phyloP scores from a whole-genome alignment of 2,329 filamentous ascomycete genomes.

The Daldinia sp. region DNA sequence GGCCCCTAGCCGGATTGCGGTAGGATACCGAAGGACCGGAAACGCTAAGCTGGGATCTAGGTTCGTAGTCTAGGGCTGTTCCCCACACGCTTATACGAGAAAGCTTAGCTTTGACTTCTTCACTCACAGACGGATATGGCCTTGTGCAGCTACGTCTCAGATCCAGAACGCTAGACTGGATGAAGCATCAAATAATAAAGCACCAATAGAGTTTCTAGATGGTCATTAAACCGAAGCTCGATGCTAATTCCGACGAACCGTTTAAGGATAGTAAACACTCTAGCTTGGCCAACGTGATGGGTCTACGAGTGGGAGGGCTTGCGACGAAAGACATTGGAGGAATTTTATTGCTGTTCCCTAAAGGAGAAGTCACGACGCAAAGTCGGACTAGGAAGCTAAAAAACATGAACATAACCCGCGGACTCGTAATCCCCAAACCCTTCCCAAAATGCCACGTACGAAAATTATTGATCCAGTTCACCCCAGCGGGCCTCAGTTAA shows the following conservation, averaged over 20 bases:
- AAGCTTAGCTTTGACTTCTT: neutral
- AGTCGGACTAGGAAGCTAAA: neutral
- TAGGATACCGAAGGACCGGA: conserved; percentile 11
- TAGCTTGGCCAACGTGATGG: neutral
- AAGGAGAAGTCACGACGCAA: neutral
- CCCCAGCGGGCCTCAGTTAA: neutral
- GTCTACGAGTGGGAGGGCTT: neutral
- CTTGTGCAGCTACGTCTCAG: neutral
- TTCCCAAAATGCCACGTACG: neutral
- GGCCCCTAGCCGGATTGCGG: neutral
- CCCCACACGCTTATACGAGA: conserved; percentile 9
- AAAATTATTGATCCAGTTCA: neutral
- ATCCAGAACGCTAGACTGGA: neutral
- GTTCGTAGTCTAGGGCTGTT: too few species aligned
- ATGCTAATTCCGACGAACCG: too few species aligned
- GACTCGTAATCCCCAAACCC: neutral
- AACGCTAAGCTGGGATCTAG: conserved; percentile 18
- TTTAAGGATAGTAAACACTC: neutral
- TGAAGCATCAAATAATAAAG: neutral
- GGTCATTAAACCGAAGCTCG: neutral
- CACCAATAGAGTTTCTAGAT: neutral
- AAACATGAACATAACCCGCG: neutral
- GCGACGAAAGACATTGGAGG: neutral
- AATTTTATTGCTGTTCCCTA: neutral
- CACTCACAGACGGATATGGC: neutral